Percentiles rank a stretch among this genome's conserved stretches.
These are phyloP conservation scores for Salix purpurea DNA, from an alignment of 345 rosid genomes.

Conservation along the genomic window DNA sequence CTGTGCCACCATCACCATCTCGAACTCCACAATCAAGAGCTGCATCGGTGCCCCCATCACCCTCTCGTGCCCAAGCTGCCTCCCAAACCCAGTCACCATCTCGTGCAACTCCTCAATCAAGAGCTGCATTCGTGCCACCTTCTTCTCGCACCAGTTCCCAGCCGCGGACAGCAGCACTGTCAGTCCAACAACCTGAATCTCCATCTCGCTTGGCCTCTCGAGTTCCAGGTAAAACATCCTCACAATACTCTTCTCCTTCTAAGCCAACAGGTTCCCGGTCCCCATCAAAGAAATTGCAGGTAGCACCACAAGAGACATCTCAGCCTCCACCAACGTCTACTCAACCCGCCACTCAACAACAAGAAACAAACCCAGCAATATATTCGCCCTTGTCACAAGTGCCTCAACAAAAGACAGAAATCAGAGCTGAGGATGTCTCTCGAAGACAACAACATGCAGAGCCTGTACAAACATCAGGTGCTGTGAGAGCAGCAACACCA, in stretches of 20 bases:
- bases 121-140: conserved; percentile 22
- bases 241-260: conserved; percentile 32
- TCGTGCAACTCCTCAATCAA: conserved; percentile 24
- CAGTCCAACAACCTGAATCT: conserved; percentile 22
- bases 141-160: conserved; percentile 7
- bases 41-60: conserved; percentile 17
- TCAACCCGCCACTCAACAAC: conserved; percentile 5
- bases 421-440: conserved; percentile 9
- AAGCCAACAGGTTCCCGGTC: conserved; percentile 21
- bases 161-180: conserved; percentile 14
- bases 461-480: conserved; percentile 10
- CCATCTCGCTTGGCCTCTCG: conserved; percentile 21
- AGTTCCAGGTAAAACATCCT: conserved; percentile 18
- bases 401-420: conserved; percentile 22
- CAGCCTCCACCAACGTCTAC: conserved; percentile 5
- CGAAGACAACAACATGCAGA: conserved; percentile 7
- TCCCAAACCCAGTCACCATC: conserved; percentile 23
- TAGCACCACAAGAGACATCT: conserved; percentile 13
- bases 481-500: not conserved
- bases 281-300: conserved; percentile 20
- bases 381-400: conserved; percentile 12
- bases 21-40: conserved; percentile 24
- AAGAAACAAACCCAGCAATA: conserved; percentile 1
- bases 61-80: conserved; percentile 15
- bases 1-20: conserved; percentile 21